These are phyloP conservation scores for Heliamphora exappendiculata DNA, from an alignment of 148 eudicot genomes.

Conservation along the genomic window DNA sequence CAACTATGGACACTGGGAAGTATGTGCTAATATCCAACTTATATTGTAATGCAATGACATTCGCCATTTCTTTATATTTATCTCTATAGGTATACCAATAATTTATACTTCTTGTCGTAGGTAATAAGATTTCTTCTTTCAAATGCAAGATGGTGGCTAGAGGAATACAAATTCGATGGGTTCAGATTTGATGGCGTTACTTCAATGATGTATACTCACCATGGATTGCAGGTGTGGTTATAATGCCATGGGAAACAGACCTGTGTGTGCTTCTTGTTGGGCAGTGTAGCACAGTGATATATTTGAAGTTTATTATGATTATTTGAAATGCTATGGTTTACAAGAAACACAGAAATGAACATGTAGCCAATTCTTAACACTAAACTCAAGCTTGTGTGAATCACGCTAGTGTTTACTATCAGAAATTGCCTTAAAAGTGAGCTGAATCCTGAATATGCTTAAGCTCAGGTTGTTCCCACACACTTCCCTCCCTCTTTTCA, in stretches of 20 bases:
- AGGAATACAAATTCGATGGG: slow-evolving; percentile 96
- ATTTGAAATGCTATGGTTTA: background rate
- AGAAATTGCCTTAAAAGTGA: background rate
- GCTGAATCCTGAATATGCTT: no score
- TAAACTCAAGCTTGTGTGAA: background rate
- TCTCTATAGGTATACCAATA: background rate
- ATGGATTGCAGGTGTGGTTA: slow-evolving; percentile 70
- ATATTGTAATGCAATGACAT: background rate
- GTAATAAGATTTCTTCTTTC: slow-evolving; percentile 89
- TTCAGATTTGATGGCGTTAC: slow-evolving; percentile 99
- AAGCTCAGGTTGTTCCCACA: no score
- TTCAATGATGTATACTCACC: slow-evolving; percentile 99
- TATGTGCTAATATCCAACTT: slow-evolving; percentile 25
- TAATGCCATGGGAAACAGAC: background rate
- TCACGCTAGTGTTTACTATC: background rate
- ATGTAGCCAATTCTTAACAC: background rate
- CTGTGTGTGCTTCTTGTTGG: background rate
- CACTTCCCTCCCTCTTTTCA: no score
- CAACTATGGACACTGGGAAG: slow-evolving; percentile 95
- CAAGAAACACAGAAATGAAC: background rate
- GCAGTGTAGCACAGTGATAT: background rate
- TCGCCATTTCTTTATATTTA: no score
- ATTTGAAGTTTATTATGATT: background rate
- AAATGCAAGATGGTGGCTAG: slow-evolving; percentile 99
- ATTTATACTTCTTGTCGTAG: slow-evolving; percentile 32